Percentiles rank a stretch among this genome's conserved stretches.
phyloP scores from a whole-genome alignment of 331 rosid genomes.

The Malus hybrid region DNA sequence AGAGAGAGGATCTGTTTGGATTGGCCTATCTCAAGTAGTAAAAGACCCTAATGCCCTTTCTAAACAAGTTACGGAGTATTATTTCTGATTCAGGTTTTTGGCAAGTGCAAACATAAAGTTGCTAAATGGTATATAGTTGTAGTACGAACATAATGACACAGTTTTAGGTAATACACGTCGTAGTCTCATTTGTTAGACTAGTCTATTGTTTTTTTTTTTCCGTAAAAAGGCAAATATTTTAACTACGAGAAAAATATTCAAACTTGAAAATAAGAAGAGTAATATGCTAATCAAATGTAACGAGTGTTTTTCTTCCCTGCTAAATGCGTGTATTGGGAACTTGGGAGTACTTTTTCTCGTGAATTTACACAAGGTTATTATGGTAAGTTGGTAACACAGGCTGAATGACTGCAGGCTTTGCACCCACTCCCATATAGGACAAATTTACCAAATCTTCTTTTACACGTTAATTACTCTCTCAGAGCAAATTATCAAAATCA shows the following conservation, averaged over 20 bases:
- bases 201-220: too few relatives aligned
- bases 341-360: not conserved
- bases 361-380: not conserved
- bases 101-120: not conserved
- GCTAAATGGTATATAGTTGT: not conserved
- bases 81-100: not conserved
- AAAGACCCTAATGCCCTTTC: not conserved
- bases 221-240: too few relatives aligned
- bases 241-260: too few relatives aligned
- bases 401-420: conserved; percentile 19
- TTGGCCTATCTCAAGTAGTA: not conserved
- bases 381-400: not conserved
- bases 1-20: not conserved
- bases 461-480: not conserved
- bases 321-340: too few relatives aligned
- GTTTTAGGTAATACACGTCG: not conserved
- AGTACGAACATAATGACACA: not conserved
- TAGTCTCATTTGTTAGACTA: too few relatives aligned
- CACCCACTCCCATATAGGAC: conserved; percentile 36
- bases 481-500: not conserved
- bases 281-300: too few relatives aligned
- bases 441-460: conserved; percentile 36
- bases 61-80: not conserved
- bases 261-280: too few relatives aligned
- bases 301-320: too few relatives aligned